Base-by-base conservation (phyloP, 75 land plant species). In the Picea sitchensis region DNA sequence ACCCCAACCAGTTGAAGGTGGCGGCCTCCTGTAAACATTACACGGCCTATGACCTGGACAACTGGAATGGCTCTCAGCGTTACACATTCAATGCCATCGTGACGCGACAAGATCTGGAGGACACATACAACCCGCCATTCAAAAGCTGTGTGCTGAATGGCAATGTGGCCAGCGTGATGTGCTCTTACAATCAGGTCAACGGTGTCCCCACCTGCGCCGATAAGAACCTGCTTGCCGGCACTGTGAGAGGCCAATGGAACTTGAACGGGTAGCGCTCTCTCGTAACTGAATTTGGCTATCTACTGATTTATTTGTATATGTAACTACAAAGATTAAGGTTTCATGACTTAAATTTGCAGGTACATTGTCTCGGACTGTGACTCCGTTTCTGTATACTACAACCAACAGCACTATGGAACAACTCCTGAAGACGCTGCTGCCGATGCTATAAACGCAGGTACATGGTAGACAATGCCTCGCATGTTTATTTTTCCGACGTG, bases 201-300 rank as follows among this genome's bases (percentile, higher is more conserved):
- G 99, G 99, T 1, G 79, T 94, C 21, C 99, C 99, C 65, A 92
- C 91, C 72, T 97, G 99, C 59, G 93, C 95, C n/a, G 94, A 97
- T 71, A 88, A 84, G 2, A 72, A 83, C 30, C 87, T 97, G 2
- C 98, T 97, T 58, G 77, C 61, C 3, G 80, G 41, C 18, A 89
- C 86, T 30, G 80, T 94, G 13, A 81, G 99, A 3, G 80, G 82
- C 4, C 76, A 80, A 18, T 97, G 99, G 99, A 79, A 83, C 1
- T 91, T 97, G 36, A 79, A 94, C 65, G 99, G 99, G 95, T 96
- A 79, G 8, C 12, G 0, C 0, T 51, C 56, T 51, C 2, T 8
- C 12, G 56, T 0, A 51, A 51, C 56, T 51, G 56, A 51, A 51
- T 51, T 51, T 51, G 56, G 11, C 11, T 62, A 15, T 9, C 56